phyloP scores from a whole-genome alignment of 257 asterid species.

The Fraxinus excelsior region DNA sequence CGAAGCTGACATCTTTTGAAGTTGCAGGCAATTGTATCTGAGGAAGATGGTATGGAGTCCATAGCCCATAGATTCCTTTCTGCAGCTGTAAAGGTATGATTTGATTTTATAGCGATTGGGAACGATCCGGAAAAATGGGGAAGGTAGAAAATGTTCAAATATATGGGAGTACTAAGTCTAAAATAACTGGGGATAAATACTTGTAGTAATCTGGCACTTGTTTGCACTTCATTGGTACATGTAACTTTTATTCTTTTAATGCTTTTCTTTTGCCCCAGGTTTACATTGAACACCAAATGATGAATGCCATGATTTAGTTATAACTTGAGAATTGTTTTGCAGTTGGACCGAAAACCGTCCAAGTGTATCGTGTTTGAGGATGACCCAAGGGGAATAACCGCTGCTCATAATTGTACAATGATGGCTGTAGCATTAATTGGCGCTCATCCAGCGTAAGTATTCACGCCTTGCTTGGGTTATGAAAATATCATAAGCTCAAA shows the following conservation, averaged over 20 bases:
- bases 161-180: background rate
- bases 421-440: conserved; percentile 95
- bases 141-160: too few species aligned
- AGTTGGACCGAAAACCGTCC: conserved; percentile 94
- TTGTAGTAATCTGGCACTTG: background rate
- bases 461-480: background rate
- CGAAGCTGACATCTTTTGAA: conserved; percentile 23
- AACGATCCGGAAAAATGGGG: too few species aligned
- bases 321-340: conserved; percentile 24
- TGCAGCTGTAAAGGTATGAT: conserved; percentile 83
- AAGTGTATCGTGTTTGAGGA: conserved; percentile 95
- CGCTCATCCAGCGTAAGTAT: conserved; percentile 91
- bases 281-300: background rate
- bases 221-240: background rate
- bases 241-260: background rate
- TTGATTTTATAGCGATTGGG: conserved; percentile 2
- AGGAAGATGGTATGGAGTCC: conserved; percentile 97
- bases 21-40: conserved; percentile 78
- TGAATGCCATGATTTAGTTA: background rate
- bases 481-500: background rate
- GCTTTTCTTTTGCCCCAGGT: background rate
- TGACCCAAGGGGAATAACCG: conserved; percentile 89
- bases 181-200: background rate
- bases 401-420: conserved; percentile 99
- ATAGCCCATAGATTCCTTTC: conserved; percentile 96